Conservation (phyloP, 2,329 filamentous ascomycete species). For the Didymella keratinophila region DNA sequence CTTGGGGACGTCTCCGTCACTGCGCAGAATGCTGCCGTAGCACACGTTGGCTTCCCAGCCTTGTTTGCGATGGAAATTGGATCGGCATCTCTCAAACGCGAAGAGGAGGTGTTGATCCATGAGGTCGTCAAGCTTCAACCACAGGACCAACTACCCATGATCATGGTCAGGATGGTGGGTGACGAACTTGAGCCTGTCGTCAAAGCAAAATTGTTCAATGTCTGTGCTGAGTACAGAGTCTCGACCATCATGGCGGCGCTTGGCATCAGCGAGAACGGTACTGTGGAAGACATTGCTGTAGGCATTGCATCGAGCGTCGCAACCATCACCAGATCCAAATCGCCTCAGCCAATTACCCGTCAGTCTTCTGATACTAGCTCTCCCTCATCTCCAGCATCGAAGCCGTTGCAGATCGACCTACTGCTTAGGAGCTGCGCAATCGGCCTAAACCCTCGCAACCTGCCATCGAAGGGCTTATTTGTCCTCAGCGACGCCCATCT, state of each 20-base stretch:
- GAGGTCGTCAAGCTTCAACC: conserved; percentile 58
- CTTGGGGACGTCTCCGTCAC: conserved; percentile 67
- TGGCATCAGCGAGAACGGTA: conserved; percentile 69
- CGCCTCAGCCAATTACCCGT: conserved; percentile 52
- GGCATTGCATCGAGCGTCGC: conserved; percentile 81
- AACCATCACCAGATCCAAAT: conserved; percentile 72
- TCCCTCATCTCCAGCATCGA: conserved; percentile 32
- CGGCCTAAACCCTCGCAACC: conserved; percentile 81
- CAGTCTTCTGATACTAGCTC: conserved; percentile 41
- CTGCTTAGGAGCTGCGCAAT: conserved; percentile 81
- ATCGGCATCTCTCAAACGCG: conserved; percentile 67
- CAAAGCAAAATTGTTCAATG: conserved; percentile 84
- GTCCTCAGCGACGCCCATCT: conserved; percentile 81
- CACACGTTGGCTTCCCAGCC: conserved; percentile 81
- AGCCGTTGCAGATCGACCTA: conserved; percentile 71
- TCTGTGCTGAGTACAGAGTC: conserved; percentile 89
- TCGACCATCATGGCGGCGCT: conserved; percentile 82
- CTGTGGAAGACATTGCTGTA: conserved; percentile 72
- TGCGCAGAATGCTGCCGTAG: conserved; percentile 39
- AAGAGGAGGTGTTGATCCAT: conserved; percentile 76
- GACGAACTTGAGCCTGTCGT: conserved; percentile 93
- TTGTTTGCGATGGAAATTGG: conserved; percentile 80
- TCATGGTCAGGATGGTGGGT: conserved; percentile 90
- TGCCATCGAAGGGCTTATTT: conserved; percentile 77
- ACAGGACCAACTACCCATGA: conserved; percentile 64